Conservation (phyloP, 2,329 filamentous ascomycete species). For the Verticillium klebahnii region DNA sequence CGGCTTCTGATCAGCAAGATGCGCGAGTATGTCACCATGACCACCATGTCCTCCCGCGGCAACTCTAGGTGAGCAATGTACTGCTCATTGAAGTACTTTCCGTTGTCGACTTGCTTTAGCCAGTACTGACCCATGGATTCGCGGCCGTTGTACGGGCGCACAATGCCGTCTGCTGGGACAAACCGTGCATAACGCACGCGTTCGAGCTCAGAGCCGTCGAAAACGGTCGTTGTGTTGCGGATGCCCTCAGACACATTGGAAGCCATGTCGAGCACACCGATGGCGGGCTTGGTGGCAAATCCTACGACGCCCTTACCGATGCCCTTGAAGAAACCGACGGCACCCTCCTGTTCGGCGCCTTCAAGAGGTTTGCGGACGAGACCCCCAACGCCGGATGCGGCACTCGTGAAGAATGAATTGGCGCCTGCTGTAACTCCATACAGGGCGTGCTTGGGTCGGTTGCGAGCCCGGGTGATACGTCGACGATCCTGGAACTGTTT, state of each 20-base stretch:
- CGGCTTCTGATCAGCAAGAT: slow-evolving; percentile 89
- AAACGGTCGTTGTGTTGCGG: slow-evolving; percentile 97
- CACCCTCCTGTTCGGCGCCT: slow-evolving; percentile 92
- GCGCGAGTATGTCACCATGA: slow-evolving; percentile 81
- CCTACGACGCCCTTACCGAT: slow-evolving; percentile 93
- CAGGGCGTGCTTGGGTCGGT: slow-evolving; percentile 92
- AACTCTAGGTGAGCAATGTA: slow-evolving; percentile 97
- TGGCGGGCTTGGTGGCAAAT: slow-evolving; percentile 93
- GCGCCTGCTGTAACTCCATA: slow-evolving; percentile 95
- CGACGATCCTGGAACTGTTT: slow-evolving; percentile 98
- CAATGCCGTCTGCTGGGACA: slow-evolving; percentile 87
- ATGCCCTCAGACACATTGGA: slow-evolving; percentile 97
- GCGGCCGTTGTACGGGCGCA: slow-evolving; percentile 88
- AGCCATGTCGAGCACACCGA: slow-evolving; percentile 93
- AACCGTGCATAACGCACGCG: slow-evolving; percentile 91
- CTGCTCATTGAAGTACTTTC: slow-evolving; percentile 94
- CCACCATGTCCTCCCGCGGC: slow-evolving; percentile 79
- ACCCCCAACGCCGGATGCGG: slow-evolving; percentile 90
- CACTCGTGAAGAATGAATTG: slow-evolving; percentile 87
- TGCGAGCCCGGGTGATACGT: slow-evolving; percentile 87
- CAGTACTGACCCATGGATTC: slow-evolving; percentile 97
- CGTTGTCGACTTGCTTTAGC: slow-evolving; percentile 97
- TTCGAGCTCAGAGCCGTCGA: slow-evolving; percentile 90
- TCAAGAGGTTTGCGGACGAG: slow-evolving; percentile 90
- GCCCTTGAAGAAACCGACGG: slow-evolving; percentile 93